Evolutionary conservation across 352 stramenopile species (phyloP), one percentile per base, ranked within the genome.

Genomic region (Phytophthora colocasiae): DNA sequence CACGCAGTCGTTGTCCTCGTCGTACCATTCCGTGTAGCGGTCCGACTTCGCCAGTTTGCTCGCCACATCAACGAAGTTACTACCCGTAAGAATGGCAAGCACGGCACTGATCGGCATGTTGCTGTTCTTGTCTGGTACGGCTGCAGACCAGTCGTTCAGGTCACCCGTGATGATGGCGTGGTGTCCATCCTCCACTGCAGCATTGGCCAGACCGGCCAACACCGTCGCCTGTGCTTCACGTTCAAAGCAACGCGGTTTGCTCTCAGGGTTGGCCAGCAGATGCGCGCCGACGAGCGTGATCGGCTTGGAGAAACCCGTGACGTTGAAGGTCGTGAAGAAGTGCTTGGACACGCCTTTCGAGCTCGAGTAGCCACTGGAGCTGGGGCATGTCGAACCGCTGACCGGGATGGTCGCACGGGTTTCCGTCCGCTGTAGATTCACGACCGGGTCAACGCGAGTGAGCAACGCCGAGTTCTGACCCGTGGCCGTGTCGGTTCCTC

Each of bases 311-410:
- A 87, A 88, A 4, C 82, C 79, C 4, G 71, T 64, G 38, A 87
- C 72, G 39, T 90, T 83, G 71, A 92, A 87, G 5, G 77, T 83
- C 43, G 83, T 83, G 72, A 85, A 87, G 49, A 91, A 85, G 69
- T 92, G 75, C 71, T 92, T 92, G 55, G 80, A 80, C 32, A 90
- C 80, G 6, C 65, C 73, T 65, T 87, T 89, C 4, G 76, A 71
- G 38, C 54, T 68, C 11, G 78, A 74, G 54, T 75, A 76, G 19
- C 68, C 76, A 26, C 69, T 75, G 22, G 64, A 67, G 4, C 63
- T 73, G 6, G 80, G 78, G 41, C 84, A 92, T 41, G 63, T 84
- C 22, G 81, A 90, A 34, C 79, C 78, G 24, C 66, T 75, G 17
- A 91, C 73, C 6, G 84, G 81, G 27, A 85, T 76, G 22, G 54